Base-by-base conservation (phyloP, 202 grass and related monocot genomes). In the Panicum virgatum region DNA sequence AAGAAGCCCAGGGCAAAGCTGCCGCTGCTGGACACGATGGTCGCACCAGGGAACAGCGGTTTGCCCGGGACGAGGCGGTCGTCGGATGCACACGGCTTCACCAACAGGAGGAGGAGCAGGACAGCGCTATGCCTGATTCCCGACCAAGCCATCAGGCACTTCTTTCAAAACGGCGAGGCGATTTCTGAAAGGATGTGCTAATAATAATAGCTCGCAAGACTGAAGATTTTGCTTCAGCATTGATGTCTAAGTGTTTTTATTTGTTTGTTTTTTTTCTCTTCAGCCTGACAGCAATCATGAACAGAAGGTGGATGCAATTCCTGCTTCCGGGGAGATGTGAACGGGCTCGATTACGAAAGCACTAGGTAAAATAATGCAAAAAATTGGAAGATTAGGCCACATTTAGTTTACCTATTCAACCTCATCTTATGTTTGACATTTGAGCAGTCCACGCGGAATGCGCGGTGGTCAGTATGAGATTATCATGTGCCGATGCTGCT, bases 1-100 rank as follows among this genome's bases (percentile, higher is more conserved):
- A 89, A 89, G 83, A 89, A 89, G 23, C 87, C 87, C 40, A 89
- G 6, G 50, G 67, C 82, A 7, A 85, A 85, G 42, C 20, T 70
- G 63, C 59, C 59, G 57, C 23, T 30, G 1, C 44, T 20, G 0
- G 82, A 89, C 12, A 89, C 18, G 40, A 89, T 44, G 44, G 82
- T 82, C 0, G 62, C 10, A 9, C 44, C 54, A 1, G 80, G 30
- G 9, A 12, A 12, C 14, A 89, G 77, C 6, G 50, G 30, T 53
- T 78, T 72, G 52, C 53, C 75, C 14, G 34, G 22, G 54, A 50
- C 42, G 34, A 89, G 71, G 22, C 62, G 57, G 42, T 89, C 77
- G 42, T 78, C 27, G 26, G 75, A 64, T 15, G 18, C 16, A 63
- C 75, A 46, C 27, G 5, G 19, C 40, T 29, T 58, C 59, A 20